Evolutionary conservation across 129 eudicot species (phyloP), one percentile per base, ranked within the genome.

Genomic region (Sambucus nigra): DNA sequence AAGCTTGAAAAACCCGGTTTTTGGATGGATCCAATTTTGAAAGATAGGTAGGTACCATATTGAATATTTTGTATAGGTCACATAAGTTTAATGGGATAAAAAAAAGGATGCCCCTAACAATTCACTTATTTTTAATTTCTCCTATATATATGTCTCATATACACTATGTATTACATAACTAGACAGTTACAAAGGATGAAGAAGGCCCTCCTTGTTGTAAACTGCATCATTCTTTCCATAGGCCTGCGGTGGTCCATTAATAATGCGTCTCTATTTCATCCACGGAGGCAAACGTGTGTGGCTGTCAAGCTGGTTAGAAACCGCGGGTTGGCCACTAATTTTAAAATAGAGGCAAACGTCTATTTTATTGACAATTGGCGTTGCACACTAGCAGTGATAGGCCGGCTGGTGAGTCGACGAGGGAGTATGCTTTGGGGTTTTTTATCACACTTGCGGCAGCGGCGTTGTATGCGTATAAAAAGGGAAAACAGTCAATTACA

Each of bases 191-290:
- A n/a, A n/a, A 24, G 65, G 22, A 41, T 60, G 40, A 70, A 70
- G 10, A 75, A 49, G 20, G 13, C 61, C 5, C 71, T 76, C 9
- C 57, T 76, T 4, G 27, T 76, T 3, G 39, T 70, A 23, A 76
- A 61, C 62, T 54, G 66, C 57, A 7, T 66, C 19, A 25, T 76
- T 0, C 59, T 76, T 17, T 16, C 67, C 8, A n/a, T 71, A 1
- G 82, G 82, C 33, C 47, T 70, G 74, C 3, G 74, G 77, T 0
- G 82, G 82, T 44, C 82, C 82, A 1, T 40, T 76, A 7, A 15
- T 63, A 31, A 50, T 47, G 60, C 77, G 82, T 23, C 73, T 76
- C 55, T 76, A 76, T 22, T 76, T 76, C 69, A 13, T 70, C 46
- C 73, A 76, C 23, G 82, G 82, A 0, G 82, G 82, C 7, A 57